Conservation (phyloP, 768 basidiomycete species). For the Macrolepiota fuliginosa region DNA sequence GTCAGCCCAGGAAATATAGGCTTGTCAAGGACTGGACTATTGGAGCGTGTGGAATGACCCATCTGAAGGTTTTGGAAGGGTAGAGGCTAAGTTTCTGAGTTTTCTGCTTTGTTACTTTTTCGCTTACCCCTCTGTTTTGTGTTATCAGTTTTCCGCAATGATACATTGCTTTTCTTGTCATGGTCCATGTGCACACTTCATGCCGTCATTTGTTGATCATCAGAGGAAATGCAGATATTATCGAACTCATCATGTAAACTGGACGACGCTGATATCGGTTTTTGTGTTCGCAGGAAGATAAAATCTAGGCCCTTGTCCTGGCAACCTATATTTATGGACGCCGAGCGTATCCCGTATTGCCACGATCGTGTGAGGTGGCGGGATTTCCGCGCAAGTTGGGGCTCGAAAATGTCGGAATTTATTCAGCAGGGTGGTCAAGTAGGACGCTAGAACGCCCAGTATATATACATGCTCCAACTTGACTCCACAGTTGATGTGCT, state of each 20-base stretch:
- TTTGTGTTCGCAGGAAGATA: background rate
- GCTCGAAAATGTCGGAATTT: background rate
- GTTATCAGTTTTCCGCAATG: background rate
- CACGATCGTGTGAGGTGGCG: background rate
- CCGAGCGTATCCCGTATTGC: background rate
- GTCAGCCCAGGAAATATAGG: slow-evolving; percentile 56
- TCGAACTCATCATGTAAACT: background rate
- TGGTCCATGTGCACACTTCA: background rate
- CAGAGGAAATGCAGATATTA: background rate
- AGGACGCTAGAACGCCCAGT: background rate
- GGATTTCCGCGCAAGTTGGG: background rate
- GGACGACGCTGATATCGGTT: background rate
- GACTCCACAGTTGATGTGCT: background rate
- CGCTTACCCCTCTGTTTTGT: background rate
- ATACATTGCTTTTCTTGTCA: background rate
- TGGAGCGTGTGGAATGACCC: slow-evolving; percentile 67
- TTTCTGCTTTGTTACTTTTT: background rate
- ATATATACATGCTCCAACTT: background rate
- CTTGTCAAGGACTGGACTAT: slow-evolving; percentile 59
- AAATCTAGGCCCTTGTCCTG: background rate
- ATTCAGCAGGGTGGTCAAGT: background rate
- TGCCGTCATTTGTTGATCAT: background rate
- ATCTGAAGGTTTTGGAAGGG: slow-evolving; percentile 56
- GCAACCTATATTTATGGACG: background rate
- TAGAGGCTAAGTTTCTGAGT: background rate